Percentiles rank a stretch among this genome's conserved stretches.
Conservation (phyloP, 129 eudicot genomes). For the Chrysanthemum makinoi region DNA sequence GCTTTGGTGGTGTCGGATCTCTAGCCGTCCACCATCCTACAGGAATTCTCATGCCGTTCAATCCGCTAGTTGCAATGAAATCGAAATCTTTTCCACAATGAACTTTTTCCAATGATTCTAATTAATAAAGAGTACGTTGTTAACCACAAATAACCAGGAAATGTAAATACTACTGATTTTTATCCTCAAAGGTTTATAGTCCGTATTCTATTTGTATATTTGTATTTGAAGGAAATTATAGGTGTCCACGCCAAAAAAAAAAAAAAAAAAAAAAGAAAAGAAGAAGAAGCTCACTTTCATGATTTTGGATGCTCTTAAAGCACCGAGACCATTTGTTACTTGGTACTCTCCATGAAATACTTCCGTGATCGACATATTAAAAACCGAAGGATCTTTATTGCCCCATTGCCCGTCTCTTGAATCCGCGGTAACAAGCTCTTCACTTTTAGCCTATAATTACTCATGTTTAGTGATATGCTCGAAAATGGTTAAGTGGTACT, state of each 20-base stretch:
- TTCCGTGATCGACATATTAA: slow-evolving; percentile 26
- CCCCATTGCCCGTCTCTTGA: slow-evolving; percentile 47
- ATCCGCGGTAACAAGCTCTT: slow-evolving; percentile 63
- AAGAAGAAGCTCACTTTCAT: slow-evolving; percentile 45
- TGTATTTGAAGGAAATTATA: neutral
- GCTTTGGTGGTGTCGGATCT: slow-evolving; percentile 68
- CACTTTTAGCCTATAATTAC: slow-evolving; percentile 43
- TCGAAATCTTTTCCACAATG: slow-evolving; percentile 66
- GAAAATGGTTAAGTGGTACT: neutral
- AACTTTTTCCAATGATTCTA: slow-evolving; percentile 69
- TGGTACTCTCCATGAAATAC: slow-evolving; percentile 59
- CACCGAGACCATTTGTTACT: slow-evolving; percentile 67
- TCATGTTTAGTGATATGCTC: neutral
- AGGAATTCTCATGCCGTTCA: slow-evolving; percentile 72
- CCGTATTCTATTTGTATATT: neutral
- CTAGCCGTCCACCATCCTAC: slow-evolving; percentile 89
- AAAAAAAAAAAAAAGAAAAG: no score
- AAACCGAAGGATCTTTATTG: slow-evolving; percentile 59
- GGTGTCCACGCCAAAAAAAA: neutral
- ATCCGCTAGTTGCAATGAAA: slow-evolving; percentile 52
- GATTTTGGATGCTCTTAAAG: slow-evolving; percentile 51
- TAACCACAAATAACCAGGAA: no score
- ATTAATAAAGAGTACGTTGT: neutral
- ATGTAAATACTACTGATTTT: no score
- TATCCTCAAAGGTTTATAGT: no score